A percentile compares a stretch with the other conserved stretches of the same genome.
These are phyloP conservation scores for Fusarium brevicatenulatum DNA, from an alignment of 2,329 filamentous ascomycete species.

Conservation along the genomic window DNA sequence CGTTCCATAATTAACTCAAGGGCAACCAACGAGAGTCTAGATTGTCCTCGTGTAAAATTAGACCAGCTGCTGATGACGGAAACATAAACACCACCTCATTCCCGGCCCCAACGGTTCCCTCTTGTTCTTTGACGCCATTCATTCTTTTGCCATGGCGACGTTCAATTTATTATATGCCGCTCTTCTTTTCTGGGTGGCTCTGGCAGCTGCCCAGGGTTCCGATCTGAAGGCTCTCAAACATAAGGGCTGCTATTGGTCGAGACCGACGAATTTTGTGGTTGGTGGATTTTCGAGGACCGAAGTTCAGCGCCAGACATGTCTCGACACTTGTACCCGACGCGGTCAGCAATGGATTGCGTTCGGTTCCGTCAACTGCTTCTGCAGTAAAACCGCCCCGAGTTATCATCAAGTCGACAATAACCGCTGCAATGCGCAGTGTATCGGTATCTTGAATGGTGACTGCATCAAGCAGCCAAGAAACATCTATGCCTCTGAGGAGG, in stretches of 20 bases:
- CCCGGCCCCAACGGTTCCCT: not conserved
- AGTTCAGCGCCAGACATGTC: not conserved
- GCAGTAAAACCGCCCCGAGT: not conserved
- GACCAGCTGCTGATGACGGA: not conserved
- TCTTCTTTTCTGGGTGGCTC: constrained; percentile 12
- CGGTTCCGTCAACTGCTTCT: not conserved
- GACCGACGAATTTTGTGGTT: not conserved
- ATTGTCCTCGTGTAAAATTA: not conserved
- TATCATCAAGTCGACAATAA: not conserved
- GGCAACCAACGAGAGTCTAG: constrained; percentile 1
- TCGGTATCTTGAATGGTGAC: not conserved
- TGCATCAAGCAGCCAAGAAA: not conserved
- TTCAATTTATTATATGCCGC: not conserved
- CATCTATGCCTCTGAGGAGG: not conserved
- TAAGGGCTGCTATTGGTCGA: not conserved
- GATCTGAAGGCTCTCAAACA: not conserved
- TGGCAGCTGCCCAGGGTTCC: constrained; percentile 1
- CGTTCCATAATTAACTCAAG: constrained; percentile 4
- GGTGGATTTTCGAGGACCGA: not conserved
- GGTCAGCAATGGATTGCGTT: not conserved
- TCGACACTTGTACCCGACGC: not conserved
- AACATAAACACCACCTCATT: constrained; percentile 17
- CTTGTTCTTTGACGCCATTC: not conserved
- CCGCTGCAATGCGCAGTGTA: not conserved
- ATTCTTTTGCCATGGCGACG: constrained; percentile 6